Evolutionary conservation across 257 asterid genomes (phyloP).

Genomic region (Nicotiana sylvestris): DNA sequence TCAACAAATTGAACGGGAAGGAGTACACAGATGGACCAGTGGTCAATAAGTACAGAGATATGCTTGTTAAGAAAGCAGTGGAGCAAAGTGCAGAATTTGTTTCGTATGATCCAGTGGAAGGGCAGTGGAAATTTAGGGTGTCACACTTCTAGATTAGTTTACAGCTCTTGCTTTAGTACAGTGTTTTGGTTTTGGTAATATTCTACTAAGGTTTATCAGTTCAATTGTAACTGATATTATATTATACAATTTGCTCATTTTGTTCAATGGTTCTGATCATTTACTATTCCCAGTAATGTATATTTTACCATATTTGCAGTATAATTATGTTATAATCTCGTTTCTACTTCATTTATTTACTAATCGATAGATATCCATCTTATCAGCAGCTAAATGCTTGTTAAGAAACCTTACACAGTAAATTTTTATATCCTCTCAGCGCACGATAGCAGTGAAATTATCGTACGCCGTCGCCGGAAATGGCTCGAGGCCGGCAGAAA

Average conservation of each 20-base stretch:
- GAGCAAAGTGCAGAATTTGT: slow-evolving; percentile 80
- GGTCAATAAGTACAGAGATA: slow-evolving; percentile 52
- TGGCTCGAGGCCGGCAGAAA: too few relatives aligned
- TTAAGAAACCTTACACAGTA: too few relatives aligned
- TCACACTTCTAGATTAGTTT: slow-evolving; percentile 37
- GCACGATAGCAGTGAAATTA: too few relatives aligned
- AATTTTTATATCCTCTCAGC: too few relatives aligned
- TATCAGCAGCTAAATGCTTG: too few relatives aligned
- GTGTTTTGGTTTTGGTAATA: not conserved
- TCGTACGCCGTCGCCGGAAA: too few relatives aligned
- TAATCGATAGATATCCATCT: too few relatives aligned
- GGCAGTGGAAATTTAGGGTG: slow-evolving; percentile 83
- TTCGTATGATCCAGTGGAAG: slow-evolving; percentile 57
- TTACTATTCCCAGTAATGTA: not conserved
- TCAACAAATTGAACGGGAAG: slow-evolving; percentile 51
- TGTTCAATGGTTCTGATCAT: not conserved
- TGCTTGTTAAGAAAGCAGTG: slow-evolving; percentile 60
- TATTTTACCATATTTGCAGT: not conserved
- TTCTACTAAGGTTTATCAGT: not conserved
- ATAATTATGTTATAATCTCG: not conserved
- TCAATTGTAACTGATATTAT: too few relatives aligned
- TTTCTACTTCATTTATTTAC: too few relatives aligned
- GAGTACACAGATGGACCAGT: slow-evolving; percentile 54
- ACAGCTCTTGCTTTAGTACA: not conserved
- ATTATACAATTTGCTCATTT: not conserved